phyloP scores from a whole-genome alignment of 169 alveolate genomes.

The Cryptosporidium xiaoi region DNA sequence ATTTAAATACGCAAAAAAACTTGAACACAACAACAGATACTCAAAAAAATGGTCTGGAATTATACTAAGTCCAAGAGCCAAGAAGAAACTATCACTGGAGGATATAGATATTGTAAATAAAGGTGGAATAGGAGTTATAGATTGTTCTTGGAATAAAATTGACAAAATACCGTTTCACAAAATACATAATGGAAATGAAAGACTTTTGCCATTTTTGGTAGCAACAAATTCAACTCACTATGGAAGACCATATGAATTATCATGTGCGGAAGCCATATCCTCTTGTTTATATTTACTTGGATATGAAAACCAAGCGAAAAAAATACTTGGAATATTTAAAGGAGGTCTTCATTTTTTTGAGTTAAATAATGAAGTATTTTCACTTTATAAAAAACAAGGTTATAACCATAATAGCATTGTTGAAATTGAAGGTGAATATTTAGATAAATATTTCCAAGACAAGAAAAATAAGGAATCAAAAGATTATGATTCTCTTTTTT shows the following conservation, averaged over 20 bases:
- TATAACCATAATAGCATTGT: constrained; percentile 72
- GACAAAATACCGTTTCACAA: constrained; percentile 84
- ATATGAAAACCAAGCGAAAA: constrained; percentile 82
- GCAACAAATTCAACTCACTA: constrained; percentile 96
- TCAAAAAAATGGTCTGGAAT: constrained; percentile 87
- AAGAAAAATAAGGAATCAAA: constrained; percentile 20
- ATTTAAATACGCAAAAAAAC: constrained; percentile 76
- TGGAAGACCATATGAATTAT: constrained; percentile 92
- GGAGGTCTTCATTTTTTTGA: constrained; percentile 90
- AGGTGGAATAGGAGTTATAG: constrained; percentile 93
- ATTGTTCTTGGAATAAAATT: constrained; percentile 95
- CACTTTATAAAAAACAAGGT: constrained; percentile 80
- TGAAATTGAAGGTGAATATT: constrained; percentile 68
- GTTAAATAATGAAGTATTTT: constrained; percentile 84
- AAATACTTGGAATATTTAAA: constrained; percentile 85
- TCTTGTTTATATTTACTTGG: constrained; percentile 91
- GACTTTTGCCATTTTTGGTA: constrained; percentile 89
- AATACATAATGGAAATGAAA: constrained; percentile 79
- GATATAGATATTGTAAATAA: constrained; percentile 86
- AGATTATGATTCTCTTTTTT: constrained; percentile 20
- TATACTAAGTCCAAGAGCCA: constrained; percentile 90
- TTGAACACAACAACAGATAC: constrained; percentile 9
- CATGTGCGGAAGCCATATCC: constrained; percentile 96
- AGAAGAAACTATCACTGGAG: constrained; percentile 83
- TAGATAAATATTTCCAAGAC: background rate